A percentile compares a stretch with the other conserved stretches of the same genome.
These are phyloP conservation scores for Pistacia integerrima DNA, from an alignment of 345 rosid genomes.

Conservation along the genomic window DNA sequence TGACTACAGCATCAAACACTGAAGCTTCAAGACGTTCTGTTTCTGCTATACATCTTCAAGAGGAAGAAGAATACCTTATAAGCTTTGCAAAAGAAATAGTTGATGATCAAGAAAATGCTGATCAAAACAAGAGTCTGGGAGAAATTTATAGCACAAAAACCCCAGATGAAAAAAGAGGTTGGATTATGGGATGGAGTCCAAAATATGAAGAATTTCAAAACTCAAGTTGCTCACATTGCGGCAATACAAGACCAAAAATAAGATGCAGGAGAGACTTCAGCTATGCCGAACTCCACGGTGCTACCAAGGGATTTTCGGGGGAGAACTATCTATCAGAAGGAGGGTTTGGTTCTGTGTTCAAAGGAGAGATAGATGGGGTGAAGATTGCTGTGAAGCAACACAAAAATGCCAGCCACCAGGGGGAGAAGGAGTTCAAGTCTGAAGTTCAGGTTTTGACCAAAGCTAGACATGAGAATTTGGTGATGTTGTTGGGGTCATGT, in stretches of 20 bases:
- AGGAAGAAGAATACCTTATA: conserved; percentile 29
- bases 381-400: conserved; percentile 66
- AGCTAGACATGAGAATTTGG: conserved; percentile 63
- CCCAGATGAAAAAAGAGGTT: conserved; percentile 27
- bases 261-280: conserved; percentile 58
- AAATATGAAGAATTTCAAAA: conserved; percentile 27
- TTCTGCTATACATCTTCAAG: conserved; percentile 18
- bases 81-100: conserved; percentile 30
- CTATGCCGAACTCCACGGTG: conserved; percentile 52
- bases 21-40: conserved; percentile 29
- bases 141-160: conserved; percentile 12
- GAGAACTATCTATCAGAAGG: conserved; percentile 62
- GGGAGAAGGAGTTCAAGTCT: conserved; percentile 67
- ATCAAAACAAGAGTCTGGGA: conserved; percentile 17
- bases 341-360: conserved; percentile 64
- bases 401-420: conserved; percentile 53
- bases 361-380: conserved; percentile 48
- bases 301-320: conserved; percentile 51
- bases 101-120: conserved; percentile 14
- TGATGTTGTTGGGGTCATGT: conserved; percentile 62
- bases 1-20: conserved; percentile 15
- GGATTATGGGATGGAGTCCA: not conserved
- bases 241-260: conserved; percentile 53
- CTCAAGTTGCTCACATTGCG: conserved; percentile 50
- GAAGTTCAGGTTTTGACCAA: conserved; percentile 61